These are phyloP conservation scores for Medicago truncatula DNA, from an alignment of 306 rosid genomes.

Conservation along the genomic window MtrunA17r5.0-ANR NC_053049.1:42221001-42221500, in stretches of 20 bases:
- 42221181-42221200: constrained; percentile 55
- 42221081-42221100: constrained; percentile 53
- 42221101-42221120: constrained; percentile 72
- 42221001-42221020: constrained; percentile 65
- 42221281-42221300: constrained; percentile 66
- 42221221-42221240: constrained; percentile 65
- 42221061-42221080: constrained; percentile 61
- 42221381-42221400: constrained; percentile 70
- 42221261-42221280: constrained; percentile 71
- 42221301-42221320: constrained; percentile 60
- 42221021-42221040: constrained; percentile 71
- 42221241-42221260: constrained; percentile 48
- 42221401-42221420: constrained; percentile 88
- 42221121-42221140: constrained; percentile 59
- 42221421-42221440: constrained; percentile 85
- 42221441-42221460: constrained; percentile 95
- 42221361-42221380: constrained; percentile 90
- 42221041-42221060: constrained; percentile 81
- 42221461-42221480: constrained; percentile 84
- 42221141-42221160: constrained; percentile 32
- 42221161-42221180: constrained; percentile 59
- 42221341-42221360: constrained; percentile 69
- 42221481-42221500: constrained; percentile 91
- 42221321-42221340: constrained; percentile 54
- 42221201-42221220: constrained; percentile 56